These are phyloP conservation scores for Colletotrichum acutatum DNA, from an alignment of 2,329 filamentous ascomycete genomes.

Conservation along the genomic window DNA sequence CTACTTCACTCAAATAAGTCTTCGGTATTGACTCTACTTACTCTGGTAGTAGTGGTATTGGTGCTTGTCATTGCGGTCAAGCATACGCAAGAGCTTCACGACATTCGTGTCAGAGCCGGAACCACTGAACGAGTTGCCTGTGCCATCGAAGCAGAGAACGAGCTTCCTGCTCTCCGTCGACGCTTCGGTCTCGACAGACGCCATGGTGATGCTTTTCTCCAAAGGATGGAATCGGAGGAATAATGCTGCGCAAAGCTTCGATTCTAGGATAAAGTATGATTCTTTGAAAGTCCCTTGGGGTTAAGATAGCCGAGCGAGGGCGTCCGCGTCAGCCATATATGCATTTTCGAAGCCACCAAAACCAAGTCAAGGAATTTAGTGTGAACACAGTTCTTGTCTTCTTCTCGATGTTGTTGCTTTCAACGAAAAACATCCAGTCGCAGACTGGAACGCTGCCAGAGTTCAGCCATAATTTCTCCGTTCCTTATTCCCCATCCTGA, in stretches of 20 bases:
- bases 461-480: background rate
- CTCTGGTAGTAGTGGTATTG: constrained; percentile 63
- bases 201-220: background rate
- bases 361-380: background rate
- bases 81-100: constrained; percentile 59
- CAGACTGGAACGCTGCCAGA: background rate
- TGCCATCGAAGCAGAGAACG: constrained; percentile 61
- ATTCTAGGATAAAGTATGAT: background rate
- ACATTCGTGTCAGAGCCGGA: constrained; percentile 64
- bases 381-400: background rate
- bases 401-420: background rate
- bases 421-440: background rate
- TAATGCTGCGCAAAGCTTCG: fast-evolving
- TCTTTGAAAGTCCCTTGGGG: fast-evolving
- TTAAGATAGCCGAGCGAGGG: no score
- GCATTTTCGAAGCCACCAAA: background rate
- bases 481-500: background rate
- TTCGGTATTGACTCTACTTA: constrained; percentile 38
- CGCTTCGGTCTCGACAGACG: background rate
- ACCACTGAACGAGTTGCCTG: constrained; percentile 57
- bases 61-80: constrained; percentile 54
- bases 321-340: background rate
- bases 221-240: background rate
- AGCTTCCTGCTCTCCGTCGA: constrained; percentile 48
- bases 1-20: background rate